Evolutionary conservation across 2,329 filamentous ascomycete species (phyloP), one percentile per base, ranked within the genome.

Genomic region (Simplicillium sp.): DNA sequence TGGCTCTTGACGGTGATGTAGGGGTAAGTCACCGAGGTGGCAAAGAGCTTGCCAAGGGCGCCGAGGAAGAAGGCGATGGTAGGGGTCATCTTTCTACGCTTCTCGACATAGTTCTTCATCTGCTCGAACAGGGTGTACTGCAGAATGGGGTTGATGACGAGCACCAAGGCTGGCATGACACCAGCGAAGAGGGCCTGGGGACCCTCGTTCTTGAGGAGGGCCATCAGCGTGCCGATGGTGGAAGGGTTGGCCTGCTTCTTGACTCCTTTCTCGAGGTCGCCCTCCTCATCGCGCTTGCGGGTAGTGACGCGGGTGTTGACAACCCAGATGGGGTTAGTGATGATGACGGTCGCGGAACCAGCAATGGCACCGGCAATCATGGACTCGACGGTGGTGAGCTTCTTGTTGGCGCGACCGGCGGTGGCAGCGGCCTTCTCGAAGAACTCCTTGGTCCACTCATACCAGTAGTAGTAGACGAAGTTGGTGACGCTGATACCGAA

Each of bases 381-480:
- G 50, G 83, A 84, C 70, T 98, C 90, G 51, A 90, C 63, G 0
- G 92, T 94, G 14, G 87, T 92, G 59, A 98, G 82, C 60, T 88
- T 89, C 65, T 79, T 83, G 46, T 76, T 80, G 43, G 80, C 75
- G 48, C 87, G 80, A 29, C 84, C 85, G 41, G 84, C 71, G 54
- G 78, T 81, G 43, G 73, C 61, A 36, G 88, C 87, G 9, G 87
- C 85, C 48, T 74, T 72, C 60, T 87, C 87, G 67, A 97, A 96
- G 59, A 84, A 84, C 38, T 83, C 75, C 44, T 89, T 82, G 47
- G 88, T 92, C 86, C 87, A 98, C 69, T 98, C 92, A 66, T 97
- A 98, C 90, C 87, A 98, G 73, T 97, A 98, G 70, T 98, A 98
- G 74, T 98, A 98, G 37, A 98, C 90, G 60, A 98, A 98, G 71